Evolutionary conservation across 139 green algal species (phyloP).

Genomic region (Axilococcus clingmanii): DNA sequence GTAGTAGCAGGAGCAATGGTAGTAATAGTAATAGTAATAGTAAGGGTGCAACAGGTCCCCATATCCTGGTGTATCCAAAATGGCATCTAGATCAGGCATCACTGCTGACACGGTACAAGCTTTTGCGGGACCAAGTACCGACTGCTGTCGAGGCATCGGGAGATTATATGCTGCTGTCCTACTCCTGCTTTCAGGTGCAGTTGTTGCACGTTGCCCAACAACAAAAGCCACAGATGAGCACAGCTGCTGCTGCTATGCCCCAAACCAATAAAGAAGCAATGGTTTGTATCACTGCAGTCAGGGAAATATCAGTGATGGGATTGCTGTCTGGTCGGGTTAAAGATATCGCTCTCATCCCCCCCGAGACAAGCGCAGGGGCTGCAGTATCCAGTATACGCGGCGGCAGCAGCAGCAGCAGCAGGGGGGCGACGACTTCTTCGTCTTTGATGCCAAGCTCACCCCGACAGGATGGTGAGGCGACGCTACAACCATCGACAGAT

Average conservation of each 20-base stretch:
- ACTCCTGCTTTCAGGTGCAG: conserved; percentile 62
- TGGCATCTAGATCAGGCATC: conserved; percentile 79
- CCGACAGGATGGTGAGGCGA: background rate
- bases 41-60: too few species aligned
- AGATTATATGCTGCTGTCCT: conserved; percentile 50
- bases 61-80: too few species aligned
- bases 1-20: too few species aligned
- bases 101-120: conserved; percentile 44
- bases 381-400: too few species aligned
- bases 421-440: too few species aligned
- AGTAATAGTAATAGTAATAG: too few species aligned
- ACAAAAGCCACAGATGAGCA: conserved; percentile 28
- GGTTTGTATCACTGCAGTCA: conserved; percentile 39
- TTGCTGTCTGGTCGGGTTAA: conserved; percentile 40
- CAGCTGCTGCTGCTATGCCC: conserved; percentile 18
- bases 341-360: background rate
- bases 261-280: background rate
- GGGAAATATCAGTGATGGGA: conserved; percentile 76
- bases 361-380: too few species aligned
- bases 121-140: too few species aligned
- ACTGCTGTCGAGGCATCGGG: conserved; percentile 72
- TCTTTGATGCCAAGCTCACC: background rate
- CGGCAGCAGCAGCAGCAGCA: too few species aligned
- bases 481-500: background rate
- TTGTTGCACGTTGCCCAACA: conserved; percentile 56